Evolutionary conservation across 257 asterid genomes (phyloP).

Genomic region (Solanum pennellii): DNA sequence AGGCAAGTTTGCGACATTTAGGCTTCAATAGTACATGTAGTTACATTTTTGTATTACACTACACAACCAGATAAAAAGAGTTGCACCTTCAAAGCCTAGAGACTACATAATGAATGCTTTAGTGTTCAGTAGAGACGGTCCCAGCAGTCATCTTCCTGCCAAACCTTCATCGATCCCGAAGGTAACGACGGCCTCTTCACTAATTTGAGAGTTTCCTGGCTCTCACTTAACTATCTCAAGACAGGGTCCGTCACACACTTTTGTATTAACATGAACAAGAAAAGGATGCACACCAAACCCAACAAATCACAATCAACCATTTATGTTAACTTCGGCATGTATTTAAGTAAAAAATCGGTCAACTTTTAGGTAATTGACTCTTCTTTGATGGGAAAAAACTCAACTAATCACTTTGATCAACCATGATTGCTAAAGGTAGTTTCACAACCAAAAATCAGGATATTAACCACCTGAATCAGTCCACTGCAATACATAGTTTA

Average conservation of each 20-base stretch:
- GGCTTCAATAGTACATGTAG: not conserved
- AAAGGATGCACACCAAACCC: not conserved
- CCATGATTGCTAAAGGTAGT: not conserved
- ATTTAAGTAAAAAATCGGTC: not conserved
- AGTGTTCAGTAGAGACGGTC: not conserved
- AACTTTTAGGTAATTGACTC: not conserved
- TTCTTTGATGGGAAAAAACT: not conserved
- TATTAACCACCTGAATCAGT: not conserved
- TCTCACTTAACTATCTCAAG: not conserved
- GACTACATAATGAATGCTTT: not conserved
- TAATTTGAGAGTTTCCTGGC: not conserved
- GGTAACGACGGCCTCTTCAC: not conserved
- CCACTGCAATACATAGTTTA: not conserved
- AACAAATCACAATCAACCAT: not conserved
- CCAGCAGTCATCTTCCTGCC: not conserved
- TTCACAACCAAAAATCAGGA: not conserved
- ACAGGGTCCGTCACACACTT: not conserved
- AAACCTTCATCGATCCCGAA: not conserved
- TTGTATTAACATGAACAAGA: not conserved
- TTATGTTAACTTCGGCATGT: not conserved
- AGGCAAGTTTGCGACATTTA: not conserved
- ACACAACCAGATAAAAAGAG: not conserved
- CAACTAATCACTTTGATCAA: not conserved
- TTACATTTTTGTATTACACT: not conserved
- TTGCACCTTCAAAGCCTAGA: not conserved